phyloP scores from a whole-genome alignment of 768 basidiomycete species.

The Lentinula edodes region DNA sequence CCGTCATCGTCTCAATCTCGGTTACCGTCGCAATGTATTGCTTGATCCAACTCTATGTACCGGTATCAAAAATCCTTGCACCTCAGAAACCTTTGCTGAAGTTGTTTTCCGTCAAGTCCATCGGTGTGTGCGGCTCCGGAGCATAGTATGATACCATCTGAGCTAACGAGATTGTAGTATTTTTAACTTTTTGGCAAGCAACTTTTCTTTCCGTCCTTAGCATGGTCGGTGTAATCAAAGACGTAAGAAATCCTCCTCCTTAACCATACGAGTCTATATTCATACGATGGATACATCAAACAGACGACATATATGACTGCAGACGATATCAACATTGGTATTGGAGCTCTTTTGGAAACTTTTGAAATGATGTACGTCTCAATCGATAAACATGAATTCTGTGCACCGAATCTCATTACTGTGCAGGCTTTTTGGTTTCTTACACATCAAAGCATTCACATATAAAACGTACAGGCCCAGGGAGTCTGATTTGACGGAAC shows the following conservation, averaged over 20 bases:
- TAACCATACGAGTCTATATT: background rate
- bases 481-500: conserved; percentile 21
- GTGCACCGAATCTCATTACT: conserved; percentile 8
- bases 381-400: background rate
- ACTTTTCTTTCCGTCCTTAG: conserved; percentile 51
- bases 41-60: conserved; percentile 63
- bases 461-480: conserved; percentile 54
- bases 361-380: conserved; percentile 68
- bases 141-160: background rate
- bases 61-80: conserved; percentile 47
- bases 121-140: conserved; percentile 35
- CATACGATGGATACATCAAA: background rate
- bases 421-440: conserved; percentile 54
- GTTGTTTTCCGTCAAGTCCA: conserved; percentile 67
- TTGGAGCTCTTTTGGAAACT: conserved; percentile 62
- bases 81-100: conserved; percentile 61
- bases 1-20: conserved; percentile 56
- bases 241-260: conserved; percentile 30
- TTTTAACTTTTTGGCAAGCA: conserved; percentile 76
- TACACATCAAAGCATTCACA: conserved; percentile 70
- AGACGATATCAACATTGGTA: conserved; percentile 66
- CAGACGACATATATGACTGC: conserved; percentile 68
- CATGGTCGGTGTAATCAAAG: conserved; percentile 56
- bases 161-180: conserved; percentile 33
- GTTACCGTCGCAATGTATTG: conserved; percentile 79